These are phyloP conservation scores for Plantago ovata DNA, from an alignment of 257 asterid genomes.

Conservation along the genomic window DNA sequence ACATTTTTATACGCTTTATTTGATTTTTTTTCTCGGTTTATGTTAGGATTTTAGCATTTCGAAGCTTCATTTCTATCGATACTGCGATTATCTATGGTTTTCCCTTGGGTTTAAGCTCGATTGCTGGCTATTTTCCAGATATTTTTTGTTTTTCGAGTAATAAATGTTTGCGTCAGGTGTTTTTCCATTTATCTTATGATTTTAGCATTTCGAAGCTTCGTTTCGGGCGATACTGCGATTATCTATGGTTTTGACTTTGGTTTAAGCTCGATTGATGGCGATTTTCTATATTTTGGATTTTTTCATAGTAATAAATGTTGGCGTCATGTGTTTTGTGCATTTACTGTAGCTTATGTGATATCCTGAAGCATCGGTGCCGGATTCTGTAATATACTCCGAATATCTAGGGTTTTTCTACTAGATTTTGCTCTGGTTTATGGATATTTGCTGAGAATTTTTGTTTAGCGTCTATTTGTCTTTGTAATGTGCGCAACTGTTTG, in stretches of 20 bases:
- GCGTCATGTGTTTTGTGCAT: too few species aligned
- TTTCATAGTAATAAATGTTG: not conserved
- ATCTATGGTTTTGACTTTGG: not conserved
- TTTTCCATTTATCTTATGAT: not conserved
- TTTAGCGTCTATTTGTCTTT: too few species aligned
- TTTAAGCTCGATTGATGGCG: not conserved
- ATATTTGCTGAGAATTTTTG: too few species aligned
- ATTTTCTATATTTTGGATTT: not conserved
- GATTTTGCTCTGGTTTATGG: too few species aligned
- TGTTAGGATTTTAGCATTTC: not conserved
- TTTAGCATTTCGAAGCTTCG: not conserved
- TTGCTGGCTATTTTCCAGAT: too few species aligned
- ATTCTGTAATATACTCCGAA: too few species aligned
- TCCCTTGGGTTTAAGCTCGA: not conserved
- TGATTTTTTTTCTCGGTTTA: not conserved
- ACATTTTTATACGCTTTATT: not conserved
- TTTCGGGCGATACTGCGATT: not conserved
- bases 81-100: not conserved
- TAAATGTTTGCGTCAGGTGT: not conserved
- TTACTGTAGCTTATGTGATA: too few species aligned
- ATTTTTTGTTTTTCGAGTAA: not conserved
- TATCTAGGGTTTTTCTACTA: too few species aligned
- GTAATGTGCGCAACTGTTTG: too few species aligned
- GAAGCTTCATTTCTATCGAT: not conserved
- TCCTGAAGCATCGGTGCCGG: too few species aligned